These are phyloP conservation scores for Solanum commersonii DNA, from an alignment of 257 asterid genomes.

Conservation along the genomic window DNA sequence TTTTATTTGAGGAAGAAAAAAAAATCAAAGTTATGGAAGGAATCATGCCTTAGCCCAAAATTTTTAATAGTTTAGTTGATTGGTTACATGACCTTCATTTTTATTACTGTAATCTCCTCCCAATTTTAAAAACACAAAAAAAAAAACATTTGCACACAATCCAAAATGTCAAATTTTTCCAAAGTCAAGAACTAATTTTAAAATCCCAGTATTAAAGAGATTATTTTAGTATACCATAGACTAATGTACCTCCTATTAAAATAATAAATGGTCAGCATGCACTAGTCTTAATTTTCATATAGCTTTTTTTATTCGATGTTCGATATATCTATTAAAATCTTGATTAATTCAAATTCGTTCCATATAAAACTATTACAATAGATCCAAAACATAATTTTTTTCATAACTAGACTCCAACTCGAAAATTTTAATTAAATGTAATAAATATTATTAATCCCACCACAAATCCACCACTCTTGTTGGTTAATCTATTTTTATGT, in stretches of 20 bases:
- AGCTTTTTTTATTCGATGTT: neutral
- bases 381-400: no score
- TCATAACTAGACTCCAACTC: no score
- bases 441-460: neutral
- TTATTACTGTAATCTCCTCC: no score
- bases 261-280: neutral
- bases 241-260: neutral
- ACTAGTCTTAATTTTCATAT: neutral
- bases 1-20: no score
- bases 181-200: neutral
- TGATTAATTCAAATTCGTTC: no score
- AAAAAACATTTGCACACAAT: neutral
- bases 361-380: no score
- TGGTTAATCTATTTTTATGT: neutral
- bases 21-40: neutral
- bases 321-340: no score
- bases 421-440: no score
- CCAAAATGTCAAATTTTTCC: neutral
- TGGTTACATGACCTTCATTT: no score
- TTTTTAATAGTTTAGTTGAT: no score
- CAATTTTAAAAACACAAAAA: no score
- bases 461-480: neutral
- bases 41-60: neutral
- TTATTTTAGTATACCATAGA: neutral
- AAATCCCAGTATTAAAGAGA: neutral